Percentiles rank a stretch among this genome's conserved stretches.
These are phyloP conservation scores for Fusarium mundagurra DNA, from an alignment of 2,329 filamentous ascomycete genomes.

Conservation along the genomic window DNA sequence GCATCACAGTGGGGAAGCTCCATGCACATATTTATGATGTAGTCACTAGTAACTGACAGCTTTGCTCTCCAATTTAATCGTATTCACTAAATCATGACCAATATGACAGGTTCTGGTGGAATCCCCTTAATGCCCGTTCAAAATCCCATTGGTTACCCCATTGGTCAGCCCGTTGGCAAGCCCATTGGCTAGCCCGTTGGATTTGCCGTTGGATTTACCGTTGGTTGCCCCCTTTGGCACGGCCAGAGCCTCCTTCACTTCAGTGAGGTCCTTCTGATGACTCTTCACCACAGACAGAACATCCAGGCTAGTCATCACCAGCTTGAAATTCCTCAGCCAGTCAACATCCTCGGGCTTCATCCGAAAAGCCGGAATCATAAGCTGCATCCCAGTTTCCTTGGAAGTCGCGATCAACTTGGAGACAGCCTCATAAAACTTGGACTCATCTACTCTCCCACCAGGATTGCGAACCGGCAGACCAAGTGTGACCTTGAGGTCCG, in stretches of 20 bases:
- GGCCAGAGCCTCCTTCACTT: neutral
- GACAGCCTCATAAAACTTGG: neutral
- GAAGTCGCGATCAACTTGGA: neutral
- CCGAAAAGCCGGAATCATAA: constrained; percentile 1
- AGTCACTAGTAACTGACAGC: no score
- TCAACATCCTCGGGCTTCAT: neutral
- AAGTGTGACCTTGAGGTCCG: neutral
- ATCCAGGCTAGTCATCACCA: neutral
- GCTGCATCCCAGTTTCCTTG: neutral
- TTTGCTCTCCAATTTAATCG: no score
- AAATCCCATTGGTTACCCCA: no score
- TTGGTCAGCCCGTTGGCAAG: no score
- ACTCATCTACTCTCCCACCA: neutral
- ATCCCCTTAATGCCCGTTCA: no score
- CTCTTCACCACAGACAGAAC: neutral
- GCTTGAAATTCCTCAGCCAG: neutral
- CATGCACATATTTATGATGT: no score
- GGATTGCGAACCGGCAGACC: neutral
- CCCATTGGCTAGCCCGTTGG: no score
- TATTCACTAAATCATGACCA: no score
- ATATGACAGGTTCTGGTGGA: no score
- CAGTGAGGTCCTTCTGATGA: neutral
- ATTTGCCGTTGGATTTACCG: no score
- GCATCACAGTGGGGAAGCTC: no score
- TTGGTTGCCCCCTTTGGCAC: no score